Evolutionary conservation across 1,284 basidiomycete genomes (phyloP), one percentile per base, ranked within the genome.

Genomic region (Heterobasidion occidentale): DNA sequence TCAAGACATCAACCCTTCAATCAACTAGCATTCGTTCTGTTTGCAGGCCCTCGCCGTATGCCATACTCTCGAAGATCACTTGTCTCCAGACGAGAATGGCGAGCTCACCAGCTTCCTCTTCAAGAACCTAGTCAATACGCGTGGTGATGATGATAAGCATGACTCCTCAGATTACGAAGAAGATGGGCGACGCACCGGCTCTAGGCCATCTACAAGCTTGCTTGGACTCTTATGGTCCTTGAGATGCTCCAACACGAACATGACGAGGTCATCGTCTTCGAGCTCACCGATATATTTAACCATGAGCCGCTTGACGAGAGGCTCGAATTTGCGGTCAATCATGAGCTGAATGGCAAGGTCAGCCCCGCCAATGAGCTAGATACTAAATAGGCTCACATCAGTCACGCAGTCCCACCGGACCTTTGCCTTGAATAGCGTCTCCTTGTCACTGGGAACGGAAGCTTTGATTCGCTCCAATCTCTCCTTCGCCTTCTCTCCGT

Each of bases 1-100:
- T 56, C 51, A 56, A 56, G 51, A 50, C 17, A 36, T 53, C 48
- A 27, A 34, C 42, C 42, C 46, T 53, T 63, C 66, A 84, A 68
- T 89, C 87, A 65, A 88, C 84, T 72, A 88, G 77, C 79, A 87
- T 80, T 66, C 78, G 80, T 66, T 89, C 88, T 33, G 88, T 90
- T 65, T 88, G 80, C 54, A 92, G 76, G 51, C 90, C 89, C 71
- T 92, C 90, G 59, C 84, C 85, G 67, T 92, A 92, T 42, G 89
- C 86, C 84, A 90, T 88, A 67, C 89, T 91, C 75, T 95, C 92
- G 69, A 94, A 94, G 53, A 91, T 88, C 61, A 94, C 81, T 72
- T 93, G 90, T 55, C 90, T 80, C 92, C 92, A 94, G 46, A 95
- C 76, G 60, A 77, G 78, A 60, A 86, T 70, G n/a, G 83, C 78